Base-by-base conservation (phyloP, 768 basidiomycete genomes). In the Suillus subaureus region DNA sequence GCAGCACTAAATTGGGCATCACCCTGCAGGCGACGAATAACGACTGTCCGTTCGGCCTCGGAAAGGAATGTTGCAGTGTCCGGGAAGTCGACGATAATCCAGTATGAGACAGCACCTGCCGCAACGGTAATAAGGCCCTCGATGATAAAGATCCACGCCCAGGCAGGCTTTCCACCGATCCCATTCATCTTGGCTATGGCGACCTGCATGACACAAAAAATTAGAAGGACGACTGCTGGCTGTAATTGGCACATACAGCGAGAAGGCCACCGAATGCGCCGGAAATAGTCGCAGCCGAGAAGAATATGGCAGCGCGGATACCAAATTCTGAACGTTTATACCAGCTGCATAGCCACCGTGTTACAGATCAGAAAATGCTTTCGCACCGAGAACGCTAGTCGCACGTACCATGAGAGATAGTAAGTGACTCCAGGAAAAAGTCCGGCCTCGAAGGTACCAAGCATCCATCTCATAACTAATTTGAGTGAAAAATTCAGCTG, bases 191-290 rank as follows among this genome's bases (percentile, higher is more conserved):
- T 88, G 8, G 88, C 85, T 56, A 92, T 91, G 0, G 83, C 91
- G 70, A 79, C 83, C 81, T 83, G 16, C 23, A 11, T 35, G 8
- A 15, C 6, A 23, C 4, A 18, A 16, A 12, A 16, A 69, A 63
- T 61, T 13, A 26, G 37, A 9, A n/a, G 33, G 11, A 45, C 0
- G 4, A 21, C 0, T 26, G 33, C 8, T 13, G 23, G 13, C 11
- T 11, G 3, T 16, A 52, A 55, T 13, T 18, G 31, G 31, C 21
- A 68, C 80, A 65, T 66, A 90, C 90, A 42, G 90, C 89, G 57
- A 92, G 85, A 23, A 92, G 78, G 60, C 90, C 90, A 62, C 90
- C 90, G 68, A 93, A 93, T 26, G 92, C 91, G n/a, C 92, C 93
- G 2, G 91, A 88, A 0, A 91, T 85, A 3, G 90, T 92, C 0